Evolutionary conservation across 1,284 basidiomycete genomes (phyloP), one percentile per base, ranked within the genome.

Genomic region (Malassezia vespertilionis): DNA sequence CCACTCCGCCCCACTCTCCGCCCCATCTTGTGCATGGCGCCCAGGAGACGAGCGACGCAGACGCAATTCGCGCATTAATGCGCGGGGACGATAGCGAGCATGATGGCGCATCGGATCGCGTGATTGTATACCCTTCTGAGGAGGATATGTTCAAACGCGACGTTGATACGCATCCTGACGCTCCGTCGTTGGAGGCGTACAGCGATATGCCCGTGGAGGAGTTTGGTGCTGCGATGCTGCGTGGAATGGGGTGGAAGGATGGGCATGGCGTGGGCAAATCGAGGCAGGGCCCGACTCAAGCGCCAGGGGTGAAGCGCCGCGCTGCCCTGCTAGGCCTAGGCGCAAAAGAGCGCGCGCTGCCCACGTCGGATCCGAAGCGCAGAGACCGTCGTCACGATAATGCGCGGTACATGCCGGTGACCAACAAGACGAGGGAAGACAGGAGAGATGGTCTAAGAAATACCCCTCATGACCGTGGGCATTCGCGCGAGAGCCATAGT

Each of bases 231-330:
- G 91, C 91, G 5, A 78, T 97, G 63, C 76, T 95, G 5, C 80
- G 90, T 33, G 91, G 91, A 0, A 96, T 97, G 91, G 91, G 90
- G 3, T 95, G 89, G 87, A 83, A 83, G 49, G 82, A 86, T 40
- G 85, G 84, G 0, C 78, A 77, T 18, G 79, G 82, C 0, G 83
- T 82, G 3, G 69, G 68, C 1, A 61, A 69, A 17, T 49, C 52
- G 1, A 56, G 61, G 6, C 58, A 56, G 32, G 63, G 66, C 2
- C 64, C 62, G 4, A 52, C 45, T 15, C 48, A 51, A 14, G 58
- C 65, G 0, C 52, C 53, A 2, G 52, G 61, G 33, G 68, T 69
- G 6, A 61, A 68, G 37, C 60, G 57, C 18, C 46, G 63, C 5
- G 55, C 61, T 17, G 60, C 62, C 2, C 34, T 67, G 20, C 56